A percentile compares a stretch with the other conserved stretches of the same genome.
phyloP scores from a whole-genome alignment of 2,329 filamentous ascomycete genomes.

The Raffaelea albimanens region DNA sequence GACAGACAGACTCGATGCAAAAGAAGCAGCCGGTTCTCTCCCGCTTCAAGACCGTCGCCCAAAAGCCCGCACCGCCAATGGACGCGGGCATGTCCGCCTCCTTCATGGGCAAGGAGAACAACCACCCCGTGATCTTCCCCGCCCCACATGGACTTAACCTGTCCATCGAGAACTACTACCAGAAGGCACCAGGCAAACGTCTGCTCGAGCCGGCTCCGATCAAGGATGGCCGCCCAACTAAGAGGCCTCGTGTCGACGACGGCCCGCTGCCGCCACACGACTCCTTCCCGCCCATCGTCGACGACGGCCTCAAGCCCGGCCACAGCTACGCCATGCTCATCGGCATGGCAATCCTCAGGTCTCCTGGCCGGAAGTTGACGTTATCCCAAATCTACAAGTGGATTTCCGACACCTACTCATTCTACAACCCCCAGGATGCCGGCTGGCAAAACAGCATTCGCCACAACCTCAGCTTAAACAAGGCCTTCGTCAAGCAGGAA shows the following conservation, averaged over 20 bases:
- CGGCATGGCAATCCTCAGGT: constrained; percentile 90
- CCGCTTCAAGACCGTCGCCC: constrained; percentile 47
- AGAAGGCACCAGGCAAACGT: constrained; percentile 47
- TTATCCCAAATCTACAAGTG: constrained; percentile 97
- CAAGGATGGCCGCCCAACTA: constrained; percentile 55
- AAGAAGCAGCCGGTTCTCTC: constrained; percentile 55
- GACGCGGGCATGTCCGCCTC: constrained; percentile 23
- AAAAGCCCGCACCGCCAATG: constrained; percentile 40
- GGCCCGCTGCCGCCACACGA: constrained; percentile 55
- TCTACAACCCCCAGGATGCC: constrained; percentile 74
- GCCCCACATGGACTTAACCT: constrained; percentile 37
- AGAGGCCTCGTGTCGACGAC: constrained; percentile 59
- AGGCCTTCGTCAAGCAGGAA: constrained; percentile 92
- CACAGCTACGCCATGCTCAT: constrained; percentile 94
- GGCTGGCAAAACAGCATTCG: constrained; percentile 99
- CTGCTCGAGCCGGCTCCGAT: constrained; percentile 66
- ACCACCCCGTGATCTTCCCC: constrained; percentile 39
- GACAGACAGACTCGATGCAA: constrained; percentile 56
- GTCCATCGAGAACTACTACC: constrained; percentile 42
- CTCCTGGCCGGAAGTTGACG: constrained; percentile 73
- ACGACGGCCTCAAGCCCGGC: constrained; percentile 80
- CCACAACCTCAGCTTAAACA: constrained; percentile 94
- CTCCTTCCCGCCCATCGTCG: constrained; percentile 72
- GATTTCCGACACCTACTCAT: constrained; percentile 92
- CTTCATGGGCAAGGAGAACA: constrained; percentile 46